Conservation (phyloP, 31 red algal species). For the Asparagopsis taxiformis region DNA sequence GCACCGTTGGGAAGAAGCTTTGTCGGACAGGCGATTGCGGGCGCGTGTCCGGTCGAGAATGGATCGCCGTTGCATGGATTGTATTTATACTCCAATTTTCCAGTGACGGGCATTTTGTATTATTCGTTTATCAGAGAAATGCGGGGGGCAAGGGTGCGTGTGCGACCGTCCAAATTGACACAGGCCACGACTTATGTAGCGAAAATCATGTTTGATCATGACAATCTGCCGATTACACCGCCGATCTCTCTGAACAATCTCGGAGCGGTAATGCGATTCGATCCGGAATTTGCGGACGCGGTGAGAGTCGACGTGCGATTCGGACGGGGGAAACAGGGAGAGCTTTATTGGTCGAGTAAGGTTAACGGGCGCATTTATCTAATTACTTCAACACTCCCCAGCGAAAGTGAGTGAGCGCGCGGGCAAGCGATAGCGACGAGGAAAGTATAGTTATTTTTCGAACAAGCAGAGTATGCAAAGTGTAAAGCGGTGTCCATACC, state of each 20-base stretch:
- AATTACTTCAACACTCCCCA: no score
- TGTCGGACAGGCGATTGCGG: conserved; percentile 46
- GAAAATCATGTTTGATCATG: conserved; percentile 26
- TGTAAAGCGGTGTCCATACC: no score
- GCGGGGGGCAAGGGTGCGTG: conserved; percentile 11
- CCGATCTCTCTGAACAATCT: conserved; percentile 30
- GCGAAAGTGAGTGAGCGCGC: no score
- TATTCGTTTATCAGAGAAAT: conserved; percentile 33
- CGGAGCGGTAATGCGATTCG: conserved; percentile 26
- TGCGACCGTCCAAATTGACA: conserved; percentile 15
- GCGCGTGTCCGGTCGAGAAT: no score
- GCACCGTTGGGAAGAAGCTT: conserved; percentile 26
- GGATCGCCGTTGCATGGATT: conserved; percentile 44
- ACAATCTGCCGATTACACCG: not conserved
- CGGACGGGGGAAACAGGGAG: no score
- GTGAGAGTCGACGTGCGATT: no score
- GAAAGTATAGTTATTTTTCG: no score
- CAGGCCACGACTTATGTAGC: conserved; percentile 42
- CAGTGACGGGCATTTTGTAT: conserved; percentile 40
- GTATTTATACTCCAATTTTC: conserved; percentile 60
- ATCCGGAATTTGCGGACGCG: not conserved
- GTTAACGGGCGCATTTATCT: no score
- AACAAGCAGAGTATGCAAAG: no score
- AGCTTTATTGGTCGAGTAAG: no score
- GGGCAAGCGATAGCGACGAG: no score